Base-by-base conservation (phyloP, 805 yeast genomes). In the Candida verbasci region DNA sequence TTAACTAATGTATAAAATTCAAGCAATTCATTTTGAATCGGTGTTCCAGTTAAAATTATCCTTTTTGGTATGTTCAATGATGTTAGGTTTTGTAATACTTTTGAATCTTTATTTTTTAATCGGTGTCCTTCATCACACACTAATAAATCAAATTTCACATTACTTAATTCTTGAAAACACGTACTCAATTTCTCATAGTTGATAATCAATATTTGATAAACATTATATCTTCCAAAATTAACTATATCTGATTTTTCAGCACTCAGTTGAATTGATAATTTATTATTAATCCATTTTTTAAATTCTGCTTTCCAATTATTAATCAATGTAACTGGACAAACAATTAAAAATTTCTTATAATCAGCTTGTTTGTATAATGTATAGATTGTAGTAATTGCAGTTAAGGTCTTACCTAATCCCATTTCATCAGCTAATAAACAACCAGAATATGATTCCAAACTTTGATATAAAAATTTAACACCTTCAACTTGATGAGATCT, bases 61-160 rank as follows among this genome's bases (percentile, higher is more conserved):
- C 82, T 76, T 29, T 68, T 74, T 6, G 65, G 65, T 3, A 82
- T 70, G 28, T 77, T 62, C 12, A 88, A 57, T 4, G 40, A 44
- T 27, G 73, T 75, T 35, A 91, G 62, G 0, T 80, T 76, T 40
- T 77, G 78, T 35, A 87, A 62, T 0, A 84, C 78, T 55, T 86
- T 88, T 40, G 85, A 86, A 8, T 78, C 64, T 4, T 77, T 68
- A 47, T 78, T 85, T 49, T 91, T 93, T 46, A 93, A 68, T 33
- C 96, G 68, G 56, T 93, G 98, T 2, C 97, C 98, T 53, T 93
- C 98, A 57, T 93, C 98, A 56, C 96, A 93, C 1, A 93, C 75
- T 14, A 93, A 61, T 12, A 93, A 46, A 53, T 88, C 97, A 43
- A 77, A 62, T 1, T 57, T 56, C 3, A 68, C 68, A 2, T 63